Base-by-base conservation (phyloP, 306 rosid species). In the Notholithocarpus densiflorus region DNA sequence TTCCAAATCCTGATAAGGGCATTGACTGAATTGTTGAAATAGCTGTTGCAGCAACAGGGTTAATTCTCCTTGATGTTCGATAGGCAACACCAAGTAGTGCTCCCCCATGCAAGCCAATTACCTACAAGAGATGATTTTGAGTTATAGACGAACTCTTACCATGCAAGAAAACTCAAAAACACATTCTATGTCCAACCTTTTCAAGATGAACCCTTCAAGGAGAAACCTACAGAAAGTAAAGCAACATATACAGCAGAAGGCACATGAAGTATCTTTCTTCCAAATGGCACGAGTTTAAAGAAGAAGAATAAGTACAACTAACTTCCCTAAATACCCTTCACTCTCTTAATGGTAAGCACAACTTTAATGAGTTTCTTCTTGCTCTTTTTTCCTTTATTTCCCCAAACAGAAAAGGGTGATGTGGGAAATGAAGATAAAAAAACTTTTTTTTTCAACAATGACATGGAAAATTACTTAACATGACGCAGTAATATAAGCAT, bases 41-140 rank as follows among this genome's bases (percentile, higher is more conserved):
- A 78, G 99, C 93, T n/a, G 99, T 91, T 37, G 98, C 98, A 75
- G 99, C 90, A 79, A 88, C 83, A 64, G 99, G 96, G 74, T 96
- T 96, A 59, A 96, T 80, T 89, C 99, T 90, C 87, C 93, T 86
- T 60, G 99, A 93, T 81, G 97, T 90, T 78, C 99, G 93, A 84
- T 96, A 96, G 40, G 98, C 91, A 89, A 96, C 89, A 32, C 99
- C 99, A 79, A 96, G 99, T 65, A 96, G 91, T 74, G 97, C 98
- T 45, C 99, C 99, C 78, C 99, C 98, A 81, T 93, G 98, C 92
- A 96, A 90, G 57, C 98, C 98, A 87, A 93, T 89, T 73, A 96
- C 99, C 99, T 93, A 71, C 62, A 81, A 79, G 73, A 82, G 68
- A 78, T 26, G 76, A 45, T 61, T 68, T 57, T 54, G 51, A 75